Evolutionary conservation across 495 filamentous ascomycete species (phyloP), one percentile per base, ranked within the genome.

Genomic region (Cairneyella variabilis): DNA sequence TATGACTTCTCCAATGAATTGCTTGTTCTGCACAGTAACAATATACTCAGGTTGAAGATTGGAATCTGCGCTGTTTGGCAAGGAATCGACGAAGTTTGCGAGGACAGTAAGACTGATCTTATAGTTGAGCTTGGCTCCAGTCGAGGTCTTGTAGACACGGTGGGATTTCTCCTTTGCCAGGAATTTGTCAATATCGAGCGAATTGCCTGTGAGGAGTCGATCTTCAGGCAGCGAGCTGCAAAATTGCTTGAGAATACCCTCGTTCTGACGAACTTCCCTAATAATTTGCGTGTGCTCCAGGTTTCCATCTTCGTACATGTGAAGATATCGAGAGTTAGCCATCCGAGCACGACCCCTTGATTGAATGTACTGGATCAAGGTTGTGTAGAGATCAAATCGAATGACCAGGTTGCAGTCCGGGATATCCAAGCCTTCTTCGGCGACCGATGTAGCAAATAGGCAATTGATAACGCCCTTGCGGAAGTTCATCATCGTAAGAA

Each of bases 321-420:
- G 88, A 26, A 90, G 78, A 66, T 92, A 97, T 64, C 79, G 82
- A 0, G 92, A 97, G 42, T 84, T 73, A 1, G 68, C 60, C 62
- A 87, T 85, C 9, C 93, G 79, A 38, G 93, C 93, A 57, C 93
- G 78, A n/a, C 93, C 93, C 30, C 91, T 79, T 17, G 91, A 97
- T 66, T 98, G 93, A 16, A 98, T 85, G 66, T 97, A 97, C 64
- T 95, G 90, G 51, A 98, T 97, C 65, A 96, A 73, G 0, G 93
- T 96, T 9, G 79, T 66, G 66, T 91, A 96, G n/a, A 96, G 76
- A 66, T 97, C 86, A 62, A 97, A 98, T 18, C 85, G 78, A 44
- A 98, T 79, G 20, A 98, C 82, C 12, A 95, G 68, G 58, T 96
- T 97, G 75, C 93, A 98, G 59, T 96, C 90, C 0, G 92, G 91